These are phyloP conservation scores for Ampelocalamus luodianensis DNA, from an alignment of 176 grass and related monocot species.

Conservation along the genomic window DNA sequence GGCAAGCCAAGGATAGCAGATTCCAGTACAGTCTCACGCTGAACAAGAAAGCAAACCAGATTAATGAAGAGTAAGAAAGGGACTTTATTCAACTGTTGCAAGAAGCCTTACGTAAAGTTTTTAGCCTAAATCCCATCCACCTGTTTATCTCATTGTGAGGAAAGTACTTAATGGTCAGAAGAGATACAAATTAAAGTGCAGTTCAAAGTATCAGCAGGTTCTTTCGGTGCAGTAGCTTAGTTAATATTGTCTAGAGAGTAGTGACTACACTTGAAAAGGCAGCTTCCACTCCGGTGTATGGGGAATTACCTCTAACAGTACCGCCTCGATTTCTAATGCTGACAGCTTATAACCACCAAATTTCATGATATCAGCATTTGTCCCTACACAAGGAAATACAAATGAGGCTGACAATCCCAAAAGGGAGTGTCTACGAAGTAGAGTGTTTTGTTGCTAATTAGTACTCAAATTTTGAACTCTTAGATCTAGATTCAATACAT, in stretches of 20 bases:
- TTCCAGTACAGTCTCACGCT: constrained; percentile 74
- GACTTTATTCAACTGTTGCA: background rate
- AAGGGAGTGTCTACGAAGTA: no score
- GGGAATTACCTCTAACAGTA: constrained; percentile 78
- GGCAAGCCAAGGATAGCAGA: constrained; percentile 83
- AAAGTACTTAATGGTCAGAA: no score
- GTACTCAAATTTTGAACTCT: no score
- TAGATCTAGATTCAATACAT: no score
- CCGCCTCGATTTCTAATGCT: constrained; percentile 90
- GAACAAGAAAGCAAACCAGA: constrained; percentile 16
- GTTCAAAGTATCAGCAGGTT: constrained; percentile 24
- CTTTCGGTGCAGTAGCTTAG: constrained; percentile 11
- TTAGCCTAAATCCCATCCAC: background rate
- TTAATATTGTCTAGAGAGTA: background rate
- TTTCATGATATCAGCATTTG: constrained; percentile 99
- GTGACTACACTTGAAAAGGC: background rate
- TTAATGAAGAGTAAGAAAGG: constrained; percentile 30
- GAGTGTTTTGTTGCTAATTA: no score
- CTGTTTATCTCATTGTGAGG: no score
- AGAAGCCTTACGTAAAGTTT: constrained; percentile 6
- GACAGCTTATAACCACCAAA: constrained; percentile 96
- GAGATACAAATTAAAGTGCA: constrained; percentile 1
- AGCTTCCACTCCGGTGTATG: constrained; percentile 1
- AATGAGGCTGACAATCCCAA: constrained; percentile 7
- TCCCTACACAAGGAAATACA: constrained; percentile 60